These are phyloP conservation scores for Plectosphaerella plurivora DNA, from an alignment of 2,329 filamentous ascomycete species.

Conservation along the genomic window DNA sequence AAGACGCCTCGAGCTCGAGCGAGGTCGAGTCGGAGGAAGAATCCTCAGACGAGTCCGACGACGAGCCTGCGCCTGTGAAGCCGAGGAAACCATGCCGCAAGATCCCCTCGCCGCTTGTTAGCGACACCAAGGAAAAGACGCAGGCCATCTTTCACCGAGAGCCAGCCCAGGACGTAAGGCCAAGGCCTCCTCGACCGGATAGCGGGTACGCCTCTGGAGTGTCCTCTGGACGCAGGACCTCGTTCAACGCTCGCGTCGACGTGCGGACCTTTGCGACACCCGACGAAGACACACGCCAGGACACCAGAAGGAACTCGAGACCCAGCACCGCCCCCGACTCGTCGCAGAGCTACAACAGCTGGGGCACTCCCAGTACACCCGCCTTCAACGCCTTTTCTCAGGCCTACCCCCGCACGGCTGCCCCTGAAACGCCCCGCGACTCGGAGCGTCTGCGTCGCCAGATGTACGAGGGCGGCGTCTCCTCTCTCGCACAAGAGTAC, in stretches of 20 bases:
- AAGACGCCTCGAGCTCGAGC: background rate
- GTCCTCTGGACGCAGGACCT: background rate
- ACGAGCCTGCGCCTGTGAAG: background rate
- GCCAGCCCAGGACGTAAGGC: too few species aligned
- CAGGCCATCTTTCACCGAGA: too few species aligned
- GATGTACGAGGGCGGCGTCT: background rate
- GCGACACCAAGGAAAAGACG: background rate
- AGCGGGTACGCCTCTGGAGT: background rate
- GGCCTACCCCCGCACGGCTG: too few species aligned
- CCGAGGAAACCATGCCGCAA: background rate
- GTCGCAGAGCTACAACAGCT: too few species aligned
- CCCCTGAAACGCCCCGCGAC: background rate
- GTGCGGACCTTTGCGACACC: background rate
- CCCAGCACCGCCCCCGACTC: too few species aligned
- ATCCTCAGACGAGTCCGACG: background rate
- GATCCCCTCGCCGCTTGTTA: background rate
- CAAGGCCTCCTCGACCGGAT: background rate
- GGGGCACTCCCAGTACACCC: too few species aligned
- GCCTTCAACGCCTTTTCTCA: too few species aligned
- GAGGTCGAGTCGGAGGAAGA: background rate
- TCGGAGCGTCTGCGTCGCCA: slow-evolving; percentile 1
- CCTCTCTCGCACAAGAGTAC: background rate
- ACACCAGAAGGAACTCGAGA: too few species aligned
- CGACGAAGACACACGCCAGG: background rate
- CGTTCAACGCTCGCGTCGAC: background rate